Base-by-base conservation (phyloP, 2,329 filamentous ascomycete species). In the Sporothrix dimorphospora region DNA sequence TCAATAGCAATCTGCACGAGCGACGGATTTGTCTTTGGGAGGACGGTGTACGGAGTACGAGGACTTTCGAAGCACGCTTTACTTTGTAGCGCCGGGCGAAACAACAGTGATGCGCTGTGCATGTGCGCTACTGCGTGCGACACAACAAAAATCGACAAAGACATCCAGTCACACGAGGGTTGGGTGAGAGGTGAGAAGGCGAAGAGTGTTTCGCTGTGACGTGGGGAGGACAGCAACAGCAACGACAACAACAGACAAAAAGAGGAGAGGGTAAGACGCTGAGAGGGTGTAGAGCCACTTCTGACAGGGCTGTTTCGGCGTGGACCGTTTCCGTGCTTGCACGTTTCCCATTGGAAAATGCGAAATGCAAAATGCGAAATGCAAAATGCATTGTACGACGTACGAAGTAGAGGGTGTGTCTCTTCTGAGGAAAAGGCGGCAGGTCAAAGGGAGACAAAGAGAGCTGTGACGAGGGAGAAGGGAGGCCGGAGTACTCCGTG, bases 291-390 rank as follows among this genome's bases (percentile, higher is more conserved):
- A 59, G 42, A 34, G 42, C 1, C 16, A 68, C 30, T n/a, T 69
- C 67, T 59, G 42, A 63, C 53, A 61, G 42, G 55, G 40, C 55
- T 71, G 69, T 71, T 71, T 71, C 69, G 69, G 69, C 42, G 57
- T 42, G 30, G 30, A n/a, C 42, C 11, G 40, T 65, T 71, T 65
- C 69, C 69, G 69, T 55, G 69, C 4, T 61, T 71, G 57, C 27
- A 49, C 45, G 69, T 70, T 69, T 69, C 67, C 38, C 30, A 11
- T 55, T 53, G 42, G 65, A 1, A 63, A 51, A 67, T 11, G 51
- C 51, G 3, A 63, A 63, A 34, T 16, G 53, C 12, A 11, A 6
- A 21, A 38, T 34, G 55, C 55, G n/a, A 42, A 24, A 24, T 4
- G 51, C 12, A n/a, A 21, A 19, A 53, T 34, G 11, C 21, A 16